Conservation (phyloP, 2,329 filamentous ascomycete genomes). For the Colletotrichum theobromicola region DNA sequence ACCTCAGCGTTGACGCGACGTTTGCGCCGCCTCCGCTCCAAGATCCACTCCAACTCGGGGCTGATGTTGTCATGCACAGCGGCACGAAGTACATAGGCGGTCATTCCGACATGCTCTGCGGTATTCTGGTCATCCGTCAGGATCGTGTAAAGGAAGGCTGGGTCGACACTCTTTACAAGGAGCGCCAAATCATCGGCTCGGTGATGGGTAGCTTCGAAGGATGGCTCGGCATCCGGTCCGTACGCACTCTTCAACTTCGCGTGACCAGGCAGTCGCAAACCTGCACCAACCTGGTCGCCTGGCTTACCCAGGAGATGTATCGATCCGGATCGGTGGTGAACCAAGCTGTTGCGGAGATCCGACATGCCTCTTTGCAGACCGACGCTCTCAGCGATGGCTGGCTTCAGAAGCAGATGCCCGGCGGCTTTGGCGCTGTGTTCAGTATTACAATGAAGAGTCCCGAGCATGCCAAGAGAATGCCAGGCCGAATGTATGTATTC, state of each 20-base stretch:
- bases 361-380: neutral
- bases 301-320: neutral
- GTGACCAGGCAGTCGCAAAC: slow-evolving; percentile 77
- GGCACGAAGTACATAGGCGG: slow-evolving; percentile 97
- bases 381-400: neutral
- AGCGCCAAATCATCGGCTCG: slow-evolving; percentile 76
- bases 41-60: slow-evolving; percentile 82
- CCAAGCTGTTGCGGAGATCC: neutral
- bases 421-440: neutral
- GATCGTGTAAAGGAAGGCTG: slow-evolving; percentile 50
- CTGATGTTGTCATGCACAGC: slow-evolving; percentile 88
- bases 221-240: slow-evolving; percentile 86
- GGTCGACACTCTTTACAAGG: slow-evolving; percentile 64
- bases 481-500: neutral
- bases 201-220: slow-evolving; percentile 90
- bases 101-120: slow-evolving; percentile 91
- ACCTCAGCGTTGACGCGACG: neutral
- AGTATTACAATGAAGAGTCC: neutral
- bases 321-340: neutral
- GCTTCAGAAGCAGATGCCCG: neutral
- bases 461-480: neutral
- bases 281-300: neutral
- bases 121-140: slow-evolving; percentile 74
- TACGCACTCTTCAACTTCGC: slow-evolving; percentile 84
- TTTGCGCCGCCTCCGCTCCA: slow-evolving; percentile 76